phyloP scores from a whole-genome alignment of 2,329 filamentous ascomycete genomes.

The Alternaria arborescens region DNA sequence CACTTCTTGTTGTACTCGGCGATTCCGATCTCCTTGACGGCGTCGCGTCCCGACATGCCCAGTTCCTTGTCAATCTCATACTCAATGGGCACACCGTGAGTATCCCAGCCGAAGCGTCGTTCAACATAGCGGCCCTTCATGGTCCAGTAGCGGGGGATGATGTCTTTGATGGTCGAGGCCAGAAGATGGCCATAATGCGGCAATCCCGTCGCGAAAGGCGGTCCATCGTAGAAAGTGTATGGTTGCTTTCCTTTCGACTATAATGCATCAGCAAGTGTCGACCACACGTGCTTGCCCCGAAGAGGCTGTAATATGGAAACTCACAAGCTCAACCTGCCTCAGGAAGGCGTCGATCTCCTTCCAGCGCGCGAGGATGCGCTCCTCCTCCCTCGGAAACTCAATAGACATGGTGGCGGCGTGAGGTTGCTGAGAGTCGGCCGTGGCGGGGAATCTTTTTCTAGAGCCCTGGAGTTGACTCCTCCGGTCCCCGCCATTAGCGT shows the following conservation, averaged over 20 bases:
- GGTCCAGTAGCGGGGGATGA: conserved; percentile 95
- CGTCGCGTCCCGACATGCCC: conserved; percentile 85
- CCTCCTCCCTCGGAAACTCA: conserved; percentile 92
- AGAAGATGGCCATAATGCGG: conserved; percentile 80
- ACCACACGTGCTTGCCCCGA: not conserved
- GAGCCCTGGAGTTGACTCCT: conserved; percentile 33
- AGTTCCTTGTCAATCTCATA: conserved; percentile 98
- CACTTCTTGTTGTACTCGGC: conserved; percentile 92
- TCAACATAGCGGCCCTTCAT: conserved; percentile 96
- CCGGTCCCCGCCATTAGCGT: conserved; percentile 25
- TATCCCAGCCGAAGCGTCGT: conserved; percentile 94
- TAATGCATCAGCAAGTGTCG: conserved; percentile 8
- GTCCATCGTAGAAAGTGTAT: conserved; percentile 91
- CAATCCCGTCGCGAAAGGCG: conserved; percentile 64
- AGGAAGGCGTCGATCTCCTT: conserved; percentile 91
- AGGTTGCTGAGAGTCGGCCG: conserved; percentile 26
- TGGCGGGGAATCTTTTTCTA: conserved; percentile 42
- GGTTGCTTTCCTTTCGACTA: conserved; percentile 77
- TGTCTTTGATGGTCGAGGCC: conserved; percentile 95
- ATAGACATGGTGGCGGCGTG: conserved; percentile 72
- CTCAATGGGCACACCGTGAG: conserved; percentile 93
- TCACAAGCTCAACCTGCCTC: conserved; percentile 78
- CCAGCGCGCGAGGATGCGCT: conserved; percentile 84
- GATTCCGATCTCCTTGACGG: conserved; percentile 85
- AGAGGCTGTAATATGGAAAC: conserved; percentile 13